Evolutionary conservation across 2,329 filamentous ascomycete genomes (phyloP).

Genomic region (Apiospora sp.): DNA sequence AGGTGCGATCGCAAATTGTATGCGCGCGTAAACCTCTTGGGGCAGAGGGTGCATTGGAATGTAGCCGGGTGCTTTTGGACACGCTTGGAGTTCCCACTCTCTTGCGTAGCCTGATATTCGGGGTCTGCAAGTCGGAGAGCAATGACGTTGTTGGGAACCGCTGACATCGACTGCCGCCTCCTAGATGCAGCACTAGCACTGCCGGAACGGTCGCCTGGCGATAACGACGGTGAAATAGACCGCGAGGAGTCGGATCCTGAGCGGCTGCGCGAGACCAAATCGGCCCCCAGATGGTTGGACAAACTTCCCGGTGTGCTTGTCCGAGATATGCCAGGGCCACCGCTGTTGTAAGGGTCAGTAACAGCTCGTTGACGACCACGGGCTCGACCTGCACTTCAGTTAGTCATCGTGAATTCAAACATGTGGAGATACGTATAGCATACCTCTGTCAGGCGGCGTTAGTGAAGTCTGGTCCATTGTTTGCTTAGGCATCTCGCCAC

Average conservation of each 20-base stretch:
- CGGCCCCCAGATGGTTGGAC: conserved; percentile 59
- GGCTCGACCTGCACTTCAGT: conserved; percentile 52
- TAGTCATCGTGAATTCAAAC: conserved; percentile 28
- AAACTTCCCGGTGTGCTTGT: conserved; percentile 51
- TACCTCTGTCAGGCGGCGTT: conserved; percentile 80
- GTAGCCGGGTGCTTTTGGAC: conserved; percentile 97
- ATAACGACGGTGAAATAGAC: conserved; percentile 62
- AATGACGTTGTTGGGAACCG: conserved; percentile 70
- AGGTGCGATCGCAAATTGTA: conserved; percentile 97
- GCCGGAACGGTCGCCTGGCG: conserved; percentile 61
- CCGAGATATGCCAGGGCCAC: conserved; percentile 50
- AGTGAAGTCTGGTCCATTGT: conserved; percentile 79
- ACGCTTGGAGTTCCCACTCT: conserved; percentile 74
- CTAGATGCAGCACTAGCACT: conserved; percentile 54
- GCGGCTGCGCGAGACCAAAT: conserved; percentile 49
- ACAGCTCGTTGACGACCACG: conserved; percentile 61
- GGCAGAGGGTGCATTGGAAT: conserved; percentile 92
- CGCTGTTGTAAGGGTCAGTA: conserved; percentile 66
- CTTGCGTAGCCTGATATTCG: conserved; percentile 74
- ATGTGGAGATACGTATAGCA: conserved; percentile 23
- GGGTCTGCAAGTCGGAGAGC: conserved; percentile 93
- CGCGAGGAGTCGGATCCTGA: conserved; percentile 52
- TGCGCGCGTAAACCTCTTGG: conserved; percentile 93
- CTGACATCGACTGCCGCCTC: conserved; percentile 69
- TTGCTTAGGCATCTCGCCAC: conserved; percentile 69